Conservation (phyloP, 2,329 filamentous ascomycete species). For the Akanthomyces dipterigenus region DNA sequence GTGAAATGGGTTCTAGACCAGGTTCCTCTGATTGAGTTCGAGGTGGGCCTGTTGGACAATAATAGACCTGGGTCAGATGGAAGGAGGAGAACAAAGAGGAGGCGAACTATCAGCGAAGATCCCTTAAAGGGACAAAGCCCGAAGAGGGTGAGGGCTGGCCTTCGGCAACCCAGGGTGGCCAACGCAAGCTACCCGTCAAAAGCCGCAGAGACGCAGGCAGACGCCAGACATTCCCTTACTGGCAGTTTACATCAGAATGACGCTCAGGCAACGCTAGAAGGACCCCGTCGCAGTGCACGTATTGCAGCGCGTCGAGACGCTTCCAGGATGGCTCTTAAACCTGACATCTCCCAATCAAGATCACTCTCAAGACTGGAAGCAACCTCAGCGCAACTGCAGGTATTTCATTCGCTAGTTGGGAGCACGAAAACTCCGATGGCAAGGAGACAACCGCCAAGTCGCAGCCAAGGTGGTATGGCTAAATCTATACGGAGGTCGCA, state of each 20-base stretch:
- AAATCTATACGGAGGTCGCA: background rate
- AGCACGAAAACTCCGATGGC: background rate
- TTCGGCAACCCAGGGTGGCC: background rate
- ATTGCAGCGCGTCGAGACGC: too few species aligned
- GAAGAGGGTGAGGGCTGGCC: background rate
- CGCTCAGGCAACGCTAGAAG: background rate
- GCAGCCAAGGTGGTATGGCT: background rate
- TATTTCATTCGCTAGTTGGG: background rate
- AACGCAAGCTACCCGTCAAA: background rate
- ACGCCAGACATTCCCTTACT: background rate
- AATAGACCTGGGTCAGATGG: too few species aligned
- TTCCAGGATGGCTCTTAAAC: background rate
- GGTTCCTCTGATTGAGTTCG: slow-evolving; percentile 22
- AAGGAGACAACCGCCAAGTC: background rate
- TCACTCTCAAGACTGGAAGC: background rate
- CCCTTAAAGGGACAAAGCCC: background rate
- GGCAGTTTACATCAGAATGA: too few species aligned
- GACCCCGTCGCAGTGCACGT: background rate
- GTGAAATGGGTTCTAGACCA: slow-evolving; percentile 24
- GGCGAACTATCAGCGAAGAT: background rate
- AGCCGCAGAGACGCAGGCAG: background rate
- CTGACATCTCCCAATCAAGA: background rate
- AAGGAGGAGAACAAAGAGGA: background rate
- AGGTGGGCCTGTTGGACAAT: slow-evolving; percentile 16
- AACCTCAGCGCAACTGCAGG: background rate